Evolutionary conservation across 2,329 filamentous ascomycete species (phyloP), one percentile per base, ranked within the genome.

Genomic region (Graphilbum sp.): DNA sequence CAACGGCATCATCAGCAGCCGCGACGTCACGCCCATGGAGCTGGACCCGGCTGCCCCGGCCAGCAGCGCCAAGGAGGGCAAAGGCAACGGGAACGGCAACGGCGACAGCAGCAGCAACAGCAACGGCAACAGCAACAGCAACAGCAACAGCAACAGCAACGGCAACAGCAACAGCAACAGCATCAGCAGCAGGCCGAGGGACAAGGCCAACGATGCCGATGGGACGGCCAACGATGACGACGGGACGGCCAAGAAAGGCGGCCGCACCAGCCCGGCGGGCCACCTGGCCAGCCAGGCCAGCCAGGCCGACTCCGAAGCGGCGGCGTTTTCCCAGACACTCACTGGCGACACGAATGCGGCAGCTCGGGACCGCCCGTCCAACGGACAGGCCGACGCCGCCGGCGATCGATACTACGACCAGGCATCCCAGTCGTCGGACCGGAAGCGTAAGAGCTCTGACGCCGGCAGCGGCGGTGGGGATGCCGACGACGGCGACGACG

Each of bases 381-480:
- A 55, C 38, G 45, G 54, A 21, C 31, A 54, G 23, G 46, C 47
- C 24, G 37, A 44, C 23, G 52, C 27, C 19, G 25, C 13, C 19
- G 25, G 25, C 13, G 9, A 16, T 23, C 16, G n/a, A 21, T 25
- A 36, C 34, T 20, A 17, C 32, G 17, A 18, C 25, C 31, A 41
- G 23, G 31, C 21, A 20, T 25, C 52, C 8, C 36, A 40, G 17
- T 54, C 53, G 16, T 51, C 53, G 2, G 46, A 36, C 8, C 38
- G 47, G 15, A 56, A 54, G 43, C 47, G 53, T 25, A 51, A 51
- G 45, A 49, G 47, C 23, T 41, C 40, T 12, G 50, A 53, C 15
- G 42, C 46, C 13, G 51, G 50, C 11, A 45, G 41, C 12, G 39
- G 41, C 8, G 47, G 45, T 5, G 40, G 33, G 2, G 4, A 5